These are phyloP conservation scores for Odontarrhena argentea DNA, from an alignment of 345 rosid genomes.

Conservation along the genomic window DNA sequence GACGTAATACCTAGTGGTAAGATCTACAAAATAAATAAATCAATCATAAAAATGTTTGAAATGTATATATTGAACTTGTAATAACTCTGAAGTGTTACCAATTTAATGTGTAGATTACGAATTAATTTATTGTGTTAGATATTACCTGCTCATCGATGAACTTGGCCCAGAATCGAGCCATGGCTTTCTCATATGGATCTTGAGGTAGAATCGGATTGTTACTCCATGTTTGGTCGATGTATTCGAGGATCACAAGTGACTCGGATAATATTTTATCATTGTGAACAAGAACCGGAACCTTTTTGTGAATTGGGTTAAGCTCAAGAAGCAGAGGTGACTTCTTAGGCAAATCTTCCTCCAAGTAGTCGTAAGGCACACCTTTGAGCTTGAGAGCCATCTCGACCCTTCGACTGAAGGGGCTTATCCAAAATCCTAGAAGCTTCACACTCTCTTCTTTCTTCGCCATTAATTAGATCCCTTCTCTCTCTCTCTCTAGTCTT, in stretches of 20 bases:
- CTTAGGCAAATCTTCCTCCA: conserved; percentile 41
- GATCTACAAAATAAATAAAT: not conserved
- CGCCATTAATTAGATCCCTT: conserved; percentile 8
- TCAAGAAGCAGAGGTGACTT: conserved; percentile 41
- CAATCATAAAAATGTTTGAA: not conserved
- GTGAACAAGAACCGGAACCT: conserved; percentile 45
- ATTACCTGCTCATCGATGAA: conserved; percentile 29
- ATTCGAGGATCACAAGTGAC: conserved; percentile 42
- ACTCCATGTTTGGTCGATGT: conserved; percentile 50
- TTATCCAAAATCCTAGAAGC: conserved; percentile 41
- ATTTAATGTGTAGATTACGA: too few species aligned
- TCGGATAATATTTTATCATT: conserved; percentile 39
- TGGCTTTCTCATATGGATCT: conserved; percentile 44
- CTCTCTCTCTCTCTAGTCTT: not conserved
- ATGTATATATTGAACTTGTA: not conserved
- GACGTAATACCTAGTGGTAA: not conserved
- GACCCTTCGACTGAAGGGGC: conserved; percentile 38
- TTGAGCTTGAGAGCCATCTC: conserved; percentile 43
- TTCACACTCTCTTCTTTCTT: conserved; percentile 41
- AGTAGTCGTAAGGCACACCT: conserved; percentile 42
- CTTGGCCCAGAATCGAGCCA: conserved; percentile 46
- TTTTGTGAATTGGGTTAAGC: conserved; percentile 41
- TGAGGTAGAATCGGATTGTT: conserved; percentile 40
- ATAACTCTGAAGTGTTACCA: not conserved
- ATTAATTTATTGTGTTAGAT: not conserved